A percentile compares a stretch with the other conserved stretches of the same genome.
Conservation (phyloP, 768 basidiomycete genomes). For the Obba rivulosa region DNA sequence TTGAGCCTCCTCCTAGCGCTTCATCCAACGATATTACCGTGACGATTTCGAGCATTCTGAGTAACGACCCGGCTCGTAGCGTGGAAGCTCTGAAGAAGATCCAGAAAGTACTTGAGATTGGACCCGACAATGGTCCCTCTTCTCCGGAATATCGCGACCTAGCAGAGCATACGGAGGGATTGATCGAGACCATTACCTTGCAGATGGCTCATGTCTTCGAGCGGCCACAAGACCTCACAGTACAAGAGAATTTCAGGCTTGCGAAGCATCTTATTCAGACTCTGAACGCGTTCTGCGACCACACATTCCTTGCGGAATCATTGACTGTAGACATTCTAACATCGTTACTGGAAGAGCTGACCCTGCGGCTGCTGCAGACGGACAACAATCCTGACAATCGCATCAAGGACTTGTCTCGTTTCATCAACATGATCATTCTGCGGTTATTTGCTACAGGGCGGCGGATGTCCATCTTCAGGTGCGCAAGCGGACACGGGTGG, state of each 20-base stretch:
- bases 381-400: constrained; percentile 81
- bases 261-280: constrained; percentile 98
- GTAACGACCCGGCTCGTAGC: constrained; percentile 77
- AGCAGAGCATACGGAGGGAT: constrained; percentile 72
- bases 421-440: constrained; percentile 98
- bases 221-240: constrained; percentile 63
- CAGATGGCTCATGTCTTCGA: constrained; percentile 94
- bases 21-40: constrained; percentile 62
- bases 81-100: constrained; percentile 93
- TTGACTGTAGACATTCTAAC: constrained; percentile 81
- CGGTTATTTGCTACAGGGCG: constrained; percentile 88
- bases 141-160: constrained; percentile 71
- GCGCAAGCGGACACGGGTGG: constrained; percentile 20
- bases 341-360: constrained; percentile 86
- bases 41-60: constrained; percentile 84
- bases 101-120: constrained; percentile 76
- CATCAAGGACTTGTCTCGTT: constrained; percentile 89
- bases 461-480: constrained; percentile 90
- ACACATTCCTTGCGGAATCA: constrained; percentile 80
- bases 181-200: constrained; percentile 85
- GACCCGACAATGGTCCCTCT: constrained; percentile 67
- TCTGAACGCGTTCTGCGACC: constrained; percentile 91
- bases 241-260: constrained; percentile 82
- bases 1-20: constrained; percentile 21
- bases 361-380: constrained; percentile 86